phyloP scores from a whole-genome alignment of 495 filamentous ascomycete genomes.

The Pyrenopolyporus hunteri region DNA sequence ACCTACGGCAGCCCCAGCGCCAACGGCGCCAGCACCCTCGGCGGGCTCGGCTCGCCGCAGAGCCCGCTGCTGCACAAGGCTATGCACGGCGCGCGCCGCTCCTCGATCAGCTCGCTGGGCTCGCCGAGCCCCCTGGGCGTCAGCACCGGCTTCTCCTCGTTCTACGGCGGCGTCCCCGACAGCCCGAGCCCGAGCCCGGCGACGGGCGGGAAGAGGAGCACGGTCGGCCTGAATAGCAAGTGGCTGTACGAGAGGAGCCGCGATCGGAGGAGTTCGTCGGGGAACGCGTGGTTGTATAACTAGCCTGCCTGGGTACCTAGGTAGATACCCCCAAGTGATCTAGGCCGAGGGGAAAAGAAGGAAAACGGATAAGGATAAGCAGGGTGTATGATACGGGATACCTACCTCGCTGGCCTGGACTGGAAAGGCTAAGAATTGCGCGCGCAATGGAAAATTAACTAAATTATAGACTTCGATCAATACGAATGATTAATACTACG shows the following conservation, averaged over 20 bases:
- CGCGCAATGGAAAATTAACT: no score
- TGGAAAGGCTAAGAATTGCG: no score
- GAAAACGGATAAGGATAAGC: background rate
- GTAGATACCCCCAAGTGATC: no score
- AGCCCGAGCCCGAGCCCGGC: slow-evolving; percentile 68
- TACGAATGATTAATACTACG: no score
- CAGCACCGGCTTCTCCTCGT: slow-evolving; percentile 54
- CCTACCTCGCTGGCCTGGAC: no score
- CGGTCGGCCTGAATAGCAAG: slow-evolving; percentile 79
- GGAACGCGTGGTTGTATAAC: slow-evolving; percentile 45
- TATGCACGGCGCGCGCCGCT: slow-evolving; percentile 61
- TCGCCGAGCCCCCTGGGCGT: slow-evolving; percentile 57
- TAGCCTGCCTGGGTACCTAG: no score
- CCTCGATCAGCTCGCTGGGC: slow-evolving; percentile 73
- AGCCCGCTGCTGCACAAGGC: slow-evolving; percentile 78
- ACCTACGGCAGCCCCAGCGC: slow-evolving; percentile 37
- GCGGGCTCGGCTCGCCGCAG: slow-evolving; percentile 41
- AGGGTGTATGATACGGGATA: no score
- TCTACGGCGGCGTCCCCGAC: slow-evolving; percentile 48
- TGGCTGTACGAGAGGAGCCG: slow-evolving; percentile 85
- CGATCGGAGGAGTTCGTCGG: slow-evolving; percentile 49
- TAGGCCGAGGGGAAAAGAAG: background rate
- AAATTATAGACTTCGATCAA: no score
- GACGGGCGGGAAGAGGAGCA: slow-evolving; percentile 67
- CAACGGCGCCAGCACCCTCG: slow-evolving; percentile 16